Base-by-base conservation (phyloP, 371 early-diverging fungal species). In the Cokeromyces recurvatus region DNA sequence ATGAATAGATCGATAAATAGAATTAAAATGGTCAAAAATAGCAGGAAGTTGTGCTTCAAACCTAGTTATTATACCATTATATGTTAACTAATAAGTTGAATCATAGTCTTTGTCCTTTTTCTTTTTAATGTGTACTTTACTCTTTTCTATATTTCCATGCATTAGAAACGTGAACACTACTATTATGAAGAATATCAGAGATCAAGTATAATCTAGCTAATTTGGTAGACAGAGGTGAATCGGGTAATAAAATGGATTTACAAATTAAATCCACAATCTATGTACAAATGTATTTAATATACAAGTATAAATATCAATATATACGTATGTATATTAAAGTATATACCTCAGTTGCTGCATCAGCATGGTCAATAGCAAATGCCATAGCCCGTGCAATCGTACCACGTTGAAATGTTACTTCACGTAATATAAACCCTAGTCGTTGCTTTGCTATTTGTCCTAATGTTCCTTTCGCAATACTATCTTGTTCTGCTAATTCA, bases 161-260 rank as follows among this genome's bases (percentile, higher is more conserved):
- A 57, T 87, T 87, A 8, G 89, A 83, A 0, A 93, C 75, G 10
- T 81, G 78, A 5, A 81, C 83, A 29, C 85, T 81, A 46, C 87
- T 78, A 64, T 95, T 95, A 61, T 90, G 88, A 20, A 95, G 68
- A 14, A 94, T 82, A 48, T 96, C 97, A 0, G 87, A 87, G 6
- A 95, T 76, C 9, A 95, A 66, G 54, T 85, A 86, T 14, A 96
- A 64, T 24, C 90, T 68, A 0, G 91, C 85, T 17, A 93, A 52
- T 56, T 90, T 89, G 6, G 67, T 66, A 12, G 78, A 72, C 4
- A 87, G 55, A 10, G 85, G 81, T 0, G 88, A 83, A 7, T 61
- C 68, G 2, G 78, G 59, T 6, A 82, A 44, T 10, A 83, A 46
- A 40, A 92, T 72, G 11, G 89, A 77, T 29, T 71, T 68, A 24